Base-by-base conservation (phyloP, 768 basidiomycete genomes). In the Tylopilus vinaceipallidus region DNA sequence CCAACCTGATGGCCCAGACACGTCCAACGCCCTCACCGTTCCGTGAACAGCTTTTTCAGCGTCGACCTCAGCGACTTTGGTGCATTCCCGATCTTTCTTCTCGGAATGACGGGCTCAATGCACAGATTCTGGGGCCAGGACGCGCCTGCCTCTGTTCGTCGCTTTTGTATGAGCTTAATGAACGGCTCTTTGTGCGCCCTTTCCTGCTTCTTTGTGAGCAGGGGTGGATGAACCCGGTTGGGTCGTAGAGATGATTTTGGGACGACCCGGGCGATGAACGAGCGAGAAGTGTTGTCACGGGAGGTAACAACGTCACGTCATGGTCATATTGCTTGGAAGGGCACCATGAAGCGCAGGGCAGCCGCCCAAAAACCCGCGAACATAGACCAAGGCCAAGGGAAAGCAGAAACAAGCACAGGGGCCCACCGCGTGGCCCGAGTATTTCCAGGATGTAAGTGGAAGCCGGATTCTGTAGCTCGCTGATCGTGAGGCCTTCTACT, bases 371-470 rank as follows among this genome's bases (percentile, higher is more conserved):
- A 64, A 53, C 43, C 35, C 26, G n/a, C n/a, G n/a, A 19, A 58
- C 10, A 11, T 55, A 54, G 0, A 16, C 40, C 22, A 55, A 45
- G 26, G 32, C 35, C 4, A 56, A 67, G 40, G 56, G 42, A 33
- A 61, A 65, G 45, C 49, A 57, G n/a, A 50, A 58, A 37, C 42
- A 55, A 22, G 40, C n/a, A n/a, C n/a, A n/a, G n/a, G n/a, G 49
- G 19, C 19, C 22, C 26, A 20, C 37, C 49, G 22, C 37, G 34
- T 88, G 86, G 83, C 84, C 86, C 4, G 75, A 79, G 23, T 78
- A 88, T 60, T 88, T 89, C 52, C 70, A 78, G 45, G 71, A 72
- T 39, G 80, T 77, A 43, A 52, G 65, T 60, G 11, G n/a, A 16
- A 29, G 11, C 26, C 2, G 6, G 27, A 4, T 30, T 9, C 14